Conservation (phyloP, 2,329 filamentous ascomycete genomes). For the Ophiocordyceps camponoti-floridani region DNA sequence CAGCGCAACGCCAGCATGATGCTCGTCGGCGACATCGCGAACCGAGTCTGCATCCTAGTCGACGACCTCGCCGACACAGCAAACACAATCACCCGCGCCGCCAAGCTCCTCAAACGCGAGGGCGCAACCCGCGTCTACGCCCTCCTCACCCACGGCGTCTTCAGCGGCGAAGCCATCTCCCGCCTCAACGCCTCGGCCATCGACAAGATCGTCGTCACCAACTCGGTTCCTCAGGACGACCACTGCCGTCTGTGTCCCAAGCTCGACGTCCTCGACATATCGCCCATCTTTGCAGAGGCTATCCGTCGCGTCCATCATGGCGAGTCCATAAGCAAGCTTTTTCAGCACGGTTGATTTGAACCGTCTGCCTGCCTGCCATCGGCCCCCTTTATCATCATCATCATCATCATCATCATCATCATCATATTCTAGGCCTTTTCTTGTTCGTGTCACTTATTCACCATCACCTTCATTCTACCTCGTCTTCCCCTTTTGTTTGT, state of each 20-base stretch:
- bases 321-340: constrained; percentile 16
- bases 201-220: constrained; percentile 71
- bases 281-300: constrained; percentile 59
- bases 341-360: neutral
- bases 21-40: constrained; percentile 72
- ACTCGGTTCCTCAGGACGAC: constrained; percentile 49
- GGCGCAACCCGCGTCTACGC: constrained; percentile 79
- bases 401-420: too few relatives aligned
- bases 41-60: constrained; percentile 78
- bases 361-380: too few relatives aligned
- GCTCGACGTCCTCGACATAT: constrained; percentile 83
- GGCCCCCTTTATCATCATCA: too few relatives aligned
- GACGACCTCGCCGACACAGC: constrained; percentile 94
- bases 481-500: too few relatives aligned
- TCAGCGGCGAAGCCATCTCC: constrained; percentile 76
- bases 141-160: constrained; percentile 86
- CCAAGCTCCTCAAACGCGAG: constrained; percentile 71
- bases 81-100: constrained; percentile 70
- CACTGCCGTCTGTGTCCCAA: constrained; percentile 64
- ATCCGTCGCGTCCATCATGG: constrained; percentile 53
- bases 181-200: constrained; percentile 65
- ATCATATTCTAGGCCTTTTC: too few relatives aligned
- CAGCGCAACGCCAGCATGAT: constrained; percentile 90
- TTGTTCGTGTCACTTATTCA: too few relatives aligned
- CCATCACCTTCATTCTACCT: too few relatives aligned